phyloP scores from a whole-genome alignment of 2,329 filamentous ascomycete species.

The Ustulina deusta region DNA sequence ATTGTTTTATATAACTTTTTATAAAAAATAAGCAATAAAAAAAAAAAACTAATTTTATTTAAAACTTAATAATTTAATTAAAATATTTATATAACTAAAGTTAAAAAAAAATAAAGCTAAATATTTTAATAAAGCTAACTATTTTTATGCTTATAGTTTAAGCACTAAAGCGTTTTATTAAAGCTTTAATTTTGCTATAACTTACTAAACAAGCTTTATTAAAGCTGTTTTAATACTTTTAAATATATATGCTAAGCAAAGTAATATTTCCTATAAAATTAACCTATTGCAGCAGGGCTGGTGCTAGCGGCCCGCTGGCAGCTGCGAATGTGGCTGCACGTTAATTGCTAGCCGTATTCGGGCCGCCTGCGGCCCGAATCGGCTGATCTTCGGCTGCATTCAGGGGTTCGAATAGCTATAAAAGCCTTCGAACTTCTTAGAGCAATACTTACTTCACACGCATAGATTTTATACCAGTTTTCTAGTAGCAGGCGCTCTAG shows the following conservation, averaged over 20 bases:
- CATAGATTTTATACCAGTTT: too few relatives aligned
- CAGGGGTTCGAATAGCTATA: too few relatives aligned
- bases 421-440: too few relatives aligned
- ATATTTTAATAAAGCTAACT: neutral
- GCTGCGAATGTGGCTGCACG: too few relatives aligned
- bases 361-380: too few relatives aligned
- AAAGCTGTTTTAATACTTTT: neutral
- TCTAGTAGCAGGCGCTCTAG: too few relatives aligned
- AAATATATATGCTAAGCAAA: neutral
- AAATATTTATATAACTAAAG: neutral
- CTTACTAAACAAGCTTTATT: neutral
- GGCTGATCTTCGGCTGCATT: too few relatives aligned
- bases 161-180: neutral
- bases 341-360: too few relatives aligned
- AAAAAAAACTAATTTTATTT: neutral
- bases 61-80: neutral
- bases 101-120: neutral
- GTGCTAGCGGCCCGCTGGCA: too few relatives aligned
- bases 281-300: too few relatives aligned
- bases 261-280: slow-evolving; percentile 11
- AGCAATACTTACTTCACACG: too few relatives aligned
- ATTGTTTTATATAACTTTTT: neutral
- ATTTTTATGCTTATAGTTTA: neutral
- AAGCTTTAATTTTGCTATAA: neutral
- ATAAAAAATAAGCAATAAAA: neutral